Percentiles rank a stretch among this genome's conserved stretches.
Evolutionary conservation across 176 grass and related monocot species (phyloP).

Genomic region (Tillandsia fasciculata): DNA sequence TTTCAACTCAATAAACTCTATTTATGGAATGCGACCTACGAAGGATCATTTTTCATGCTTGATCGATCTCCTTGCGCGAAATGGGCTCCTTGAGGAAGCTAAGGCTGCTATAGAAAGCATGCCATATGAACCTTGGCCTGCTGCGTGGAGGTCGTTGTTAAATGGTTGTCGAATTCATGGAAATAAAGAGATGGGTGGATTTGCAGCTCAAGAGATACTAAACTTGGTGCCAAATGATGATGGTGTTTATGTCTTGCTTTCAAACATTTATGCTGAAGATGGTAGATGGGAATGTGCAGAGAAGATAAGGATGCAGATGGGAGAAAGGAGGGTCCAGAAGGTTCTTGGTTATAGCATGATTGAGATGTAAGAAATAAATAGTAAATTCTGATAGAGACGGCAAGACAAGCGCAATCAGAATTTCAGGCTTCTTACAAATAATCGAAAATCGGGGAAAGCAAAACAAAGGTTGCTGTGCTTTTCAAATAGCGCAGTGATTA

Average conservation of each 20-base stretch:
- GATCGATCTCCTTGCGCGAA: slow-evolving; percentile 45
- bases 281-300: slow-evolving; percentile 45
- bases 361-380: slow-evolving; percentile 13
- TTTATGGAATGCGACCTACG: slow-evolving; percentile 27
- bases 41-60: slow-evolving; percentile 33
- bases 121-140: slow-evolving; percentile 45
- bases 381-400: neutral
- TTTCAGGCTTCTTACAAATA: neutral
- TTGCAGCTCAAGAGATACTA: slow-evolving; percentile 35
- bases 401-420: neutral
- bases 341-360: slow-evolving; percentile 35
- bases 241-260: slow-evolving; percentile 34
- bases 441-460: no score
- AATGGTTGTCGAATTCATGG: slow-evolving; percentile 53
- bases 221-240: slow-evolving; percentile 28
- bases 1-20: slow-evolving; percentile 28
- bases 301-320: slow-evolving; percentile 30
- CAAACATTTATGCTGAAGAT: slow-evolving; percentile 38
- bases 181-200: slow-evolving; percentile 32
- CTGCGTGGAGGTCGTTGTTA: slow-evolving; percentile 47
- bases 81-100: slow-evolving; percentile 34
- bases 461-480: no score
- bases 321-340: slow-evolving; percentile 34
- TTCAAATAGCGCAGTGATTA: no score
- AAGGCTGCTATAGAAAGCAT: slow-evolving; percentile 33